Conservation (phyloP, 495 filamentous ascomycete genomes). For the Cudoniella acicularis region DNA sequence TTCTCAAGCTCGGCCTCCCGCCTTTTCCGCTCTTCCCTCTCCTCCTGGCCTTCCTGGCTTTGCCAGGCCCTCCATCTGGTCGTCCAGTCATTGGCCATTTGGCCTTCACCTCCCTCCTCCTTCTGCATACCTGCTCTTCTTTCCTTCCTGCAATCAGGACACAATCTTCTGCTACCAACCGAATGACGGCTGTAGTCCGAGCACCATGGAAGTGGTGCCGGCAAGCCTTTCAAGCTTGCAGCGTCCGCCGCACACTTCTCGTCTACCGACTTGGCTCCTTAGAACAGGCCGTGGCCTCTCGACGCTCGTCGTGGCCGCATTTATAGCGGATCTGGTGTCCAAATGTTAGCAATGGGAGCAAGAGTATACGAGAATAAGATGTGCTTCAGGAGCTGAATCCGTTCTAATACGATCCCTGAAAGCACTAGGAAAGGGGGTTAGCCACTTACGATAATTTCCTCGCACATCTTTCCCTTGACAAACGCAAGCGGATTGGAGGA, state of each 20-base stretch:
- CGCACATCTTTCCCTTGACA: no score
- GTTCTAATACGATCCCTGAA: no score
- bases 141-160: slow-evolving; percentile 4
- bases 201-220: slow-evolving; percentile 5
- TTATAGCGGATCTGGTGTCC: no score
- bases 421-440: no score
- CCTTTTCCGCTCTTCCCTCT: neutral
- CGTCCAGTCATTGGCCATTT: neutral
- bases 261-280: neutral
- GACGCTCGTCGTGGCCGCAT: neutral
- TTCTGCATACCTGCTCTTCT: neutral
- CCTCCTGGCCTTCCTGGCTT: neutral
- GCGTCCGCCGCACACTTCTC: neutral
- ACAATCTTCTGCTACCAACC: neutral
- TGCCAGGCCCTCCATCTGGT: neutral
- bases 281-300: neutral
- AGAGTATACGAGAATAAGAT: no score
- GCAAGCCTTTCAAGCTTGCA: neutral
- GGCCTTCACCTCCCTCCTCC: neutral
- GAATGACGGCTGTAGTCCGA: neutral
- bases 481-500: no score
- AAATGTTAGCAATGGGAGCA: no score
- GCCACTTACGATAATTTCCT: no score
- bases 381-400: no score
- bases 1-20: neutral